A percentile compares a stretch with the other conserved stretches of the same genome.
phyloP scores from a whole-genome alignment of 2,329 filamentous ascomycete genomes.

The Diaporthe helianthi region DNA sequence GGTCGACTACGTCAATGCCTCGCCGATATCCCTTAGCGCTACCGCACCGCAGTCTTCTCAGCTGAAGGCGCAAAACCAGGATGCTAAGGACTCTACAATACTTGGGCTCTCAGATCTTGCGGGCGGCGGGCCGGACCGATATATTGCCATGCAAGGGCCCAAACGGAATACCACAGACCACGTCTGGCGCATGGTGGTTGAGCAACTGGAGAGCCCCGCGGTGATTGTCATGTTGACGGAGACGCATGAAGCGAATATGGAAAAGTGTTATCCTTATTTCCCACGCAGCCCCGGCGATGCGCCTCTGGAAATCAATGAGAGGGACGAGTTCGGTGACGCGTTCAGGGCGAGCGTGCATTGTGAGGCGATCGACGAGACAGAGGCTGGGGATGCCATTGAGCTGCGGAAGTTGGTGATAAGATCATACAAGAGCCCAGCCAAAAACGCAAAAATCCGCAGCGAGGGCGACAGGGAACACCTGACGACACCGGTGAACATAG shows the following conservation, averaged over 20 bases:
- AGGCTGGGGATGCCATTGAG: constrained; percentile 67
- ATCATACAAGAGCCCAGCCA: constrained; percentile 44
- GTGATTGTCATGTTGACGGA: constrained; percentile 96
- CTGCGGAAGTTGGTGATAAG: constrained; percentile 74
- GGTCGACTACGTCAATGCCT: constrained; percentile 85
- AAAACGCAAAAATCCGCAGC: not conserved
- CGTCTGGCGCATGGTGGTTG: constrained; percentile 95
- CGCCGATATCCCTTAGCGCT: constrained; percentile 67
- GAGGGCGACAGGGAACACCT: constrained; percentile 10
- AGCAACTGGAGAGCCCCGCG: constrained; percentile 73
- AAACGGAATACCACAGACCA: constrained; percentile 78
- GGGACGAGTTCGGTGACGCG: constrained; percentile 69
- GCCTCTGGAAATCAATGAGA: constrained; percentile 65
- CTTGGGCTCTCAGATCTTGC: constrained; percentile 10
- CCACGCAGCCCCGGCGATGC: constrained; percentile 64
- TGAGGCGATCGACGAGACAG: constrained; percentile 64
- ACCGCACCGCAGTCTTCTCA: constrained; percentile 40
- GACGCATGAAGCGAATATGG: constrained; percentile 75
- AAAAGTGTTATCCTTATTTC: constrained; percentile 93
- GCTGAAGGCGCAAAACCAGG: constrained; percentile 34
- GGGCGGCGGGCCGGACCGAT: constrained; percentile 57
- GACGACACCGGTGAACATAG: not conserved
- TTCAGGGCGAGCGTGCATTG: constrained; percentile 75
- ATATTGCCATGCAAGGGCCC: constrained; percentile 94
- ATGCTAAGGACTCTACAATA: not conserved